Evolutionary conservation across 306 rosid genomes (phyloP), one percentile per base, ranked within the genome.

Genomic region (Vicia villosa): DNA sequence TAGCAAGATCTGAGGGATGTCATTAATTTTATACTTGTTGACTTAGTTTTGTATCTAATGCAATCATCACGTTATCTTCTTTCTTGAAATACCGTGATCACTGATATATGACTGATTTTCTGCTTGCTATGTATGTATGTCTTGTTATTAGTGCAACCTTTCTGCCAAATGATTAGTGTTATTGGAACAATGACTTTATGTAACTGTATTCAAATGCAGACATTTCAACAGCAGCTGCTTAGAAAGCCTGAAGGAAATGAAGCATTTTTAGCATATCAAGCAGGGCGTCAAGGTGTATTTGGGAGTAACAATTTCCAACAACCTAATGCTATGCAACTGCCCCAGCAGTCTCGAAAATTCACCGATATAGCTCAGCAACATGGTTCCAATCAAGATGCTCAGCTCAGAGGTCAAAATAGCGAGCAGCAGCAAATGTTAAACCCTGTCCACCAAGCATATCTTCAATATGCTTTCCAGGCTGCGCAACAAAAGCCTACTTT

Each of bases 221-320:
- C 90, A 75, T 73, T 86, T 70, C 97, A 80, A 68, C 97, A 90
- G 19, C 96, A 87, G 16, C 82, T 89, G 67, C 85, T 84, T 30
- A 86, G 99, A 79, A 95, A 89, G 75, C 85, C 97, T 45, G 99
- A 89, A 79, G 97, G 96, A 62, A 91, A 86, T 70, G 99, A 91
- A 86, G 74, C 89, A 26, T 76, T 78, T 69, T 45, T 89, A 67
- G 85, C 92, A 43, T 89, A 91, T 81, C 97, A 86, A 75, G 86
- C 92, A 36, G 89, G 83, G 75, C 74, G 82, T 76, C 98, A 85
- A 56, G 99, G 97, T 76, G 87, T 46, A 57, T 63, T 78, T 77
- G 91, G 84, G 37, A 83, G 70, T 62, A 82, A 79, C 80, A 91
- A 79, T 81, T 88, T 91, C 75, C 68, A 90, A 61, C 68, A 92